phyloP scores from a whole-genome alignment of 495 filamentous ascomycete genomes.

The Hypomontagnella monticulosa region DNA sequence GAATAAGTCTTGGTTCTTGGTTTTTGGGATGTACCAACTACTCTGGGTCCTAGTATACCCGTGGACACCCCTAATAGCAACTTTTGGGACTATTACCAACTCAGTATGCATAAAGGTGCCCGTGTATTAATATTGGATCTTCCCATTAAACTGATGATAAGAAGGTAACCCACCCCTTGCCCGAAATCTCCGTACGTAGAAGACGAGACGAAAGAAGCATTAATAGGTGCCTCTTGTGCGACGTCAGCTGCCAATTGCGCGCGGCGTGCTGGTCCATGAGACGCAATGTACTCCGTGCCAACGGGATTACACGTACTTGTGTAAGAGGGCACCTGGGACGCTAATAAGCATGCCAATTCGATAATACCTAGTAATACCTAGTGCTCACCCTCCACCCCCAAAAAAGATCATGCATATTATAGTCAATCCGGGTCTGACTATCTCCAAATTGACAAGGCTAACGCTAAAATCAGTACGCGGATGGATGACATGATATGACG shows the following conservation, averaged over 20 bases:
- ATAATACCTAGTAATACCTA: slow-evolving; percentile 27
- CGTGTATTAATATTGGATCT: slow-evolving; percentile 33
- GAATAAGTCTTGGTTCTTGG: too few species aligned
- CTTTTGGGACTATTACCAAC: slow-evolving; percentile 7
- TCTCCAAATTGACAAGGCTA: slow-evolving; percentile 35
- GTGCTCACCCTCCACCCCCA: slow-evolving; percentile 31
- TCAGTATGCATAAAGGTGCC: slow-evolving; percentile 33
- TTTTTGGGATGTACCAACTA: slow-evolving; percentile 19
- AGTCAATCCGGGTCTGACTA: slow-evolving; percentile 27
- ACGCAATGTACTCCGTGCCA: slow-evolving; percentile 36
- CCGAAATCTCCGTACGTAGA: slow-evolving; percentile 26
- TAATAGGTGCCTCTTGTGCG: slow-evolving; percentile 23
- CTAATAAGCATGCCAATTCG: slow-evolving; percentile 29
- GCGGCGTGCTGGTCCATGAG: slow-evolving; percentile 16
- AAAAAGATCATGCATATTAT: slow-evolving; percentile 36
- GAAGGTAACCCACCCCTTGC: slow-evolving; percentile 17
- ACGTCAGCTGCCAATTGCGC: slow-evolving; percentile 27
- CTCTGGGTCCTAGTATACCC: slow-evolving; percentile 23
- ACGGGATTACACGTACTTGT: slow-evolving; percentile 28
- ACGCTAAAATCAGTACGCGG: slow-evolving; percentile 7
- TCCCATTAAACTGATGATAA: slow-evolving; percentile 32
- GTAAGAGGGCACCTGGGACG: slow-evolving; percentile 11
- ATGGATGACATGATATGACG: slow-evolving; percentile 39
- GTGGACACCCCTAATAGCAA: not conserved
- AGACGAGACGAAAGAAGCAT: slow-evolving; percentile 31